Evolutionary conservation across 2,329 filamentous ascomycete species (phyloP).

Genomic region (Phialophora verrucosa): DNA sequence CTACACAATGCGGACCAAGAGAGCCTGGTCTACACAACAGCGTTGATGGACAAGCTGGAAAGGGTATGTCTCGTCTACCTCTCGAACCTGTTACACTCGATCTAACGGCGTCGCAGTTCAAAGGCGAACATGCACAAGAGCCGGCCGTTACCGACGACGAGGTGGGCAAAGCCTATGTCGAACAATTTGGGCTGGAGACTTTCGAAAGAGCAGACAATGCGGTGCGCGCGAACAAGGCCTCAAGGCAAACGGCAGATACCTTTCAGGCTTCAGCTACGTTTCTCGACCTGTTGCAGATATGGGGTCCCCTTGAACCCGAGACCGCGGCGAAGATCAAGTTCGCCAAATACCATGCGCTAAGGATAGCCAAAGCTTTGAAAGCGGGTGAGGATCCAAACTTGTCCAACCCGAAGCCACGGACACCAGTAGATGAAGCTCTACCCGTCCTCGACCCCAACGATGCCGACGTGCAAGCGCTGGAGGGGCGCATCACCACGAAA

Average conservation of each 20-base stretch:
- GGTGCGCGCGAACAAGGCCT: constrained; percentile 80
- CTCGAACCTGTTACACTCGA: neutral
- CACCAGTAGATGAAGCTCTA: constrained; percentile 52
- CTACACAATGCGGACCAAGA: constrained; percentile 81
- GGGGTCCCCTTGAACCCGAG: constrained; percentile 76
- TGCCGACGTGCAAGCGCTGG: constrained; percentile 66
- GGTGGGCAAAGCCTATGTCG: constrained; percentile 87
- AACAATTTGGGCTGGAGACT: constrained; percentile 89
- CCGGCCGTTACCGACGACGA: constrained; percentile 85
- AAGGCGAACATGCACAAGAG: constrained; percentile 74
- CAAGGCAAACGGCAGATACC: constrained; percentile 89
- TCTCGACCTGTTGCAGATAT: constrained; percentile 84
- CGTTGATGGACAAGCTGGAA: constrained; percentile 90
- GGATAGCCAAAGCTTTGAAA: constrained; percentile 89
- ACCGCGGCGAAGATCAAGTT: constrained; percentile 88
- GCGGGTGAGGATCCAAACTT: constrained; percentile 91
- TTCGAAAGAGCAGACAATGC: constrained; percentile 83
- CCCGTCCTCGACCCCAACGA: constrained; percentile 66
- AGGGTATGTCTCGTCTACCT: constrained; percentile 56
- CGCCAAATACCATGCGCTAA: constrained; percentile 91
- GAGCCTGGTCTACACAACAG: constrained; percentile 78
- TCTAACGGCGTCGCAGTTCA: constrained; percentile 58
- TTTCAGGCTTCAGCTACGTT: constrained; percentile 93
- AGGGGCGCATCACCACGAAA: constrained; percentile 52
- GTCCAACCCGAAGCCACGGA: constrained; percentile 74